Conservation (phyloP, 176 grass and related monocot genomes). For the Oryza glumipatula region DNA sequence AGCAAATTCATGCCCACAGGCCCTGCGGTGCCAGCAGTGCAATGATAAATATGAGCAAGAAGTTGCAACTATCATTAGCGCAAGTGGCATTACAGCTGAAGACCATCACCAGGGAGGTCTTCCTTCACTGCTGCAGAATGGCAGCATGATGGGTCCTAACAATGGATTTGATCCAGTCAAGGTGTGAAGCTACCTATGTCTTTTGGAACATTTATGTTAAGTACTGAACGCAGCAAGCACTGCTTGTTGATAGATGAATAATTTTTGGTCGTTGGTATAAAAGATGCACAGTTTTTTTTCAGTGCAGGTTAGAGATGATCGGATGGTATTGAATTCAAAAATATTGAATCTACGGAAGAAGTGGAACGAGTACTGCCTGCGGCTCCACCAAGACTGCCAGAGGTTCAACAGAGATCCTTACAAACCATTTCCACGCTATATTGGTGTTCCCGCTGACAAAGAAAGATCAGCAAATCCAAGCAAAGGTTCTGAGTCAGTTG, state of each 20-base stretch:
- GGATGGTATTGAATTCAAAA: conserved; percentile 69
- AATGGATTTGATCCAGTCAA: conserved; percentile 67
- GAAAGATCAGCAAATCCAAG: conserved; percentile 45
- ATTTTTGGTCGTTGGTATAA: conserved; percentile 52
- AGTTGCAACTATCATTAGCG: conserved; percentile 60
- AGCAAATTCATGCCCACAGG: conserved; percentile 45
- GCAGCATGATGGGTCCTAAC: conserved; percentile 47
- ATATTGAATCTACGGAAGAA: conserved; percentile 74
- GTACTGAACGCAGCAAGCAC: not conserved
- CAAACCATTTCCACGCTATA: conserved; percentile 43
- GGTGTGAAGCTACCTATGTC: conserved; percentile 62
- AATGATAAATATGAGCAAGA: conserved; percentile 85
- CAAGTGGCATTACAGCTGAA: conserved; percentile 53
- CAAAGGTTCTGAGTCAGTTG: conserved; percentile 31
- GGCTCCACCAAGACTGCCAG: conserved; percentile 47
- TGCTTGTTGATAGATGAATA: not conserved
- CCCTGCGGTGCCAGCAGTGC: conserved; percentile 64
- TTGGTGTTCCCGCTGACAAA: conserved; percentile 40
- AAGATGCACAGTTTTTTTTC: conserved; percentile 68
- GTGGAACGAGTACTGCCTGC: conserved; percentile 73
- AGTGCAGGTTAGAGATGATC: conserved; percentile 84
- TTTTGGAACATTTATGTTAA: conserved; percentile 22
- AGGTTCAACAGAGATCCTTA: conserved; percentile 46
- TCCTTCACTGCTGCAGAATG: conserved; percentile 67
- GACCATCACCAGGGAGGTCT: conserved; percentile 48